Conservation (phyloP, 2,329 filamentous ascomycete species). For the Phialocephala subalpina region DNA sequence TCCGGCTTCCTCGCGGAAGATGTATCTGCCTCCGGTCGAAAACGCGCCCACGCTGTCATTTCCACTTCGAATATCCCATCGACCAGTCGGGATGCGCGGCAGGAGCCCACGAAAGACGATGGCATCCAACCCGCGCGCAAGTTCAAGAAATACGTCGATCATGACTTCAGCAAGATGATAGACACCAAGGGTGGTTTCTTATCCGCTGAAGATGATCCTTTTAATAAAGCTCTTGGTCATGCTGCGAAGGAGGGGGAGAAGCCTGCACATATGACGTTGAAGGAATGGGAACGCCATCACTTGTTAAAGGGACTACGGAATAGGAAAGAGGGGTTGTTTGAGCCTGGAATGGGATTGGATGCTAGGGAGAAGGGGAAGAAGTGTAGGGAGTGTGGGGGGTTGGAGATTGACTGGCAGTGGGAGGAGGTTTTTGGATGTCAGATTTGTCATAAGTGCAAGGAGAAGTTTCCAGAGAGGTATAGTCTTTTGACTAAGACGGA, state of each 20-base stretch:
- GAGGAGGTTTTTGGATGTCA: slow-evolving; percentile 80
- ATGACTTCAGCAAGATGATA: slow-evolving; percentile 97
- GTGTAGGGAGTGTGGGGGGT: slow-evolving; percentile 81
- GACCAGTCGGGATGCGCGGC: slow-evolving; percentile 75
- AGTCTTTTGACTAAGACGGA: slow-evolving; percentile 96
- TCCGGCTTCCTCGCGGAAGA: slow-evolving; percentile 76
- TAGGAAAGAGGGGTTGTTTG: slow-evolving; percentile 82
- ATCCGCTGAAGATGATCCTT: slow-evolving; percentile 88
- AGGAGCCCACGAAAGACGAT: slow-evolving; percentile 27
- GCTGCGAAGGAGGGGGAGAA: slow-evolving; percentile 65
- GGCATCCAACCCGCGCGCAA: slow-evolving; percentile 75
- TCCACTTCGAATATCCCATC: slow-evolving; percentile 58
- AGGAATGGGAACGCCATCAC: slow-evolving; percentile 90
- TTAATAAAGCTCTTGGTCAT: slow-evolving; percentile 79
- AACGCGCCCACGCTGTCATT: slow-evolving; percentile 74
- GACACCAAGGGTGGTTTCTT: slow-evolving; percentile 98
- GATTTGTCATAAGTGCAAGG: slow-evolving; percentile 87
- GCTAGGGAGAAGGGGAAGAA: slow-evolving; percentile 72
- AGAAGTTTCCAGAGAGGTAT: slow-evolving; percentile 90
- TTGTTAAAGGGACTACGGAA: slow-evolving; percentile 75
- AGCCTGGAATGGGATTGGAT: slow-evolving; percentile 81
- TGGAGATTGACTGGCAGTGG: slow-evolving; percentile 97
- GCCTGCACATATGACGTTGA: slow-evolving; percentile 86
- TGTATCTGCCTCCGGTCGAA: slow-evolving; percentile 69
- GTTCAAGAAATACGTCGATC: slow-evolving; percentile 94